Percentiles rank a stretch among this genome's conserved stretches.
phyloP scores from a whole-genome alignment of 306 rosid species.

The Vigna angularis region DNA sequence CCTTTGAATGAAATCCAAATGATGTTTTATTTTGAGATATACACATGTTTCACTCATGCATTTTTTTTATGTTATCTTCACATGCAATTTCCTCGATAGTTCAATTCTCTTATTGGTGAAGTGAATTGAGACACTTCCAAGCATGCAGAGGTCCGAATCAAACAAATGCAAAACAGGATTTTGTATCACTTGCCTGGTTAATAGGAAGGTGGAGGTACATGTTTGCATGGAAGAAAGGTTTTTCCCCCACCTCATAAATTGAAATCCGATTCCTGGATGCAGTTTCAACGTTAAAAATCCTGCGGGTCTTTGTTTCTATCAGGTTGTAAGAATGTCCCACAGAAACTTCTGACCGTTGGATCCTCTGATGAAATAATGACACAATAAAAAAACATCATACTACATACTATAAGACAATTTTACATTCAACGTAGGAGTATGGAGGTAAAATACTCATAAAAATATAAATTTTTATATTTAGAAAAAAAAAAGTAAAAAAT shows the following conservation, averaged over 20 bases:
- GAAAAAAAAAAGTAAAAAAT: too few relatives aligned
- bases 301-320: conserved; percentile 63
- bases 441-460: too few relatives aligned
- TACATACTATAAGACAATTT: too few relatives aligned
- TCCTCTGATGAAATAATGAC: conserved; percentile 60
- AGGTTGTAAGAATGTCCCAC: conserved; percentile 71
- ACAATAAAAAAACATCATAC: conserved; percentile 23
- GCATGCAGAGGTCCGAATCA: background rate
- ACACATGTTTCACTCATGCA: background rate
- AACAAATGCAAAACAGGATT: conserved; percentile 1
- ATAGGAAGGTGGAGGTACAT: conserved; percentile 76
- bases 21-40: conserved; percentile 3
- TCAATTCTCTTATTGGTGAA: background rate
- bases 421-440: too few relatives aligned
- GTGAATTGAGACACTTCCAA: conserved; percentile 3
- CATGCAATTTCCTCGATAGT: background rate
- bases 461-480: too few relatives aligned
- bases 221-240: conserved; percentile 81
- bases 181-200: conserved; percentile 59
- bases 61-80: conserved; percentile 9
- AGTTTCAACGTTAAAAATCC: conserved; percentile 77
- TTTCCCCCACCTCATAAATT: conserved; percentile 59
- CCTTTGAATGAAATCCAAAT: conserved; percentile 49
- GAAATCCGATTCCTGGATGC: conserved; percentile 74
- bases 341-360: conserved; percentile 65